Conservation (phyloP, 1,139 yeast species). For the Yamadazyma buinensis region DNA sequence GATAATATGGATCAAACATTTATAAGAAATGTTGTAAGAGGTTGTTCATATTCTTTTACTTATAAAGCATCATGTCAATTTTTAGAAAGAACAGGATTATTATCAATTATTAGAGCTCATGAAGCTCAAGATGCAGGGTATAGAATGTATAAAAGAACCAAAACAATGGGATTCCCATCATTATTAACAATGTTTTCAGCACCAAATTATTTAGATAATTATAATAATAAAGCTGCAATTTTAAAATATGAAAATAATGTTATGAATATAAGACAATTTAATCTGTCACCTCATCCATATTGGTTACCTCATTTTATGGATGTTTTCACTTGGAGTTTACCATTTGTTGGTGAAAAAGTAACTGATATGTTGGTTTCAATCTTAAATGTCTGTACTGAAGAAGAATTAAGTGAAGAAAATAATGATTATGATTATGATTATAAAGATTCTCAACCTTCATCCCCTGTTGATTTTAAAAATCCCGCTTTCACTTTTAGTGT, state of each 20-base stretch:
- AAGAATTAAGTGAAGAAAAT: constrained; percentile 72
- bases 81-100: constrained; percentile 70
- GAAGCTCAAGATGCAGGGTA: constrained; percentile 99
- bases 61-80: constrained; percentile 83
- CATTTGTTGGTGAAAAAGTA: constrained; percentile 95
- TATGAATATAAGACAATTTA: constrained; percentile 94
- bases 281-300: constrained; percentile 91
- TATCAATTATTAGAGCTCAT: constrained; percentile 89
- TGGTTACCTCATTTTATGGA: constrained; percentile 98
- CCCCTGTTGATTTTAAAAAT: constrained; percentile 12
- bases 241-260: constrained; percentile 86
- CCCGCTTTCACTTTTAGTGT: constrained; percentile 5
- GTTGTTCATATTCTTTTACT: constrained; percentile 89
- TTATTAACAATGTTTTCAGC: constrained; percentile 92
- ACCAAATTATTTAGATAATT: constrained; percentile 90
- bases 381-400: constrained; percentile 91
- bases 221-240: constrained; percentile 95
- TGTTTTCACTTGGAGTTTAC: constrained; percentile 95
- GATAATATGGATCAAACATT: constrained; percentile 51
- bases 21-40: constrained; percentile 71
- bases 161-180: constrained; percentile 88
- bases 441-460: constrained; percentile 12
- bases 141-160: constrained; percentile 86
- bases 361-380: constrained; percentile 92
- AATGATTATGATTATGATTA: constrained; percentile 14